Evolutionary conservation across 1,284 basidiomycete species (phyloP), one percentile per base, ranked within the genome.

Genomic region (Trichosporon sp.): DNA sequence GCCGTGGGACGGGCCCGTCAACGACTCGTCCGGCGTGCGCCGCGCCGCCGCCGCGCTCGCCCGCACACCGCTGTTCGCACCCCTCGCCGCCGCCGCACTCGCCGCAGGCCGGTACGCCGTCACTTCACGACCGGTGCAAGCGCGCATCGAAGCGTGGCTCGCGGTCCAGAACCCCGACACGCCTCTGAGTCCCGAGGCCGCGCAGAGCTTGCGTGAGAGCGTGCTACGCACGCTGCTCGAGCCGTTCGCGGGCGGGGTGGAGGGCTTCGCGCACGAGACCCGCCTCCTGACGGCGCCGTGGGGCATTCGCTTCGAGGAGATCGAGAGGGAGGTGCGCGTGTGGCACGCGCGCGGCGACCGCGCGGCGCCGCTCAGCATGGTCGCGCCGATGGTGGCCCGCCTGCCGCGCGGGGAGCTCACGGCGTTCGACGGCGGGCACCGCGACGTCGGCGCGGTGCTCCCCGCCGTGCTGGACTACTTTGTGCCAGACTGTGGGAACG

Each of bases 331-430:
- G 4, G 64, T 72, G n/a, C 34, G 31, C 2, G 31, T 67, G 9
- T 72, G 70, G 70, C 70, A 71, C 9, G 70, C 68, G 11, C n/a
- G 1, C 1, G n/a, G 27, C n/a, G 70, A 72, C 38, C 29, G 64
- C 7, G 44, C 64, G 0, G 18, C 67, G 12, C 70, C 70, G 1
- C 38, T 72, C 1, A 21, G 31, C 5, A 56, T 62, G 44, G 65
- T 69, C 18, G 18, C 47, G 21, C 62, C 62, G 44, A 62, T 72
- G 47, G 66, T 62, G n/a, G 64, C 25, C 5, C 65, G 27, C n/a
- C 65, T 72, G 9, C 70, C 70, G 5, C 27, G 51, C 3, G 53
- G 38, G 13, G 12, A 38, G 27, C 47, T 71, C 27, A 9, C 4
- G 18, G 68, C 62, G 64, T 60, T 34, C 13, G 32, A 38, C 4